phyloP scores from a whole-genome alignment of 257 asterid species.

The Solanum lycopersicoides region DNA sequence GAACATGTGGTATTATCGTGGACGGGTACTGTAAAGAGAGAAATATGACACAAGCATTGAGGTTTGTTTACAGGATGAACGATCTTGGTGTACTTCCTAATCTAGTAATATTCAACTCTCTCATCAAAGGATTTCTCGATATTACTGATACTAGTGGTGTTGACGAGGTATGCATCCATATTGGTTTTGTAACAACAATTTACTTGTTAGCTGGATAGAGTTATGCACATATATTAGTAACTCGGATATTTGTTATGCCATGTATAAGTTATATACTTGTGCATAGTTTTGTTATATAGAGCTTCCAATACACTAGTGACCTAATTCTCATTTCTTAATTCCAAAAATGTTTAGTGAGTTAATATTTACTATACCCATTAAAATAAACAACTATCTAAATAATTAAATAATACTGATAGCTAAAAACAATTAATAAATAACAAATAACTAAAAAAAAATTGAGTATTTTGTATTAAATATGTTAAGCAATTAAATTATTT shows the following conservation, averaged over 20 bases:
- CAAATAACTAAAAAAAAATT: not conserved
- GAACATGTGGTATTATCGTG: conserved; percentile 80
- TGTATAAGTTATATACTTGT: not conserved
- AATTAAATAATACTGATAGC: not conserved
- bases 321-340: not conserved
- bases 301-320: not conserved
- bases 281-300: not conserved
- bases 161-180: conserved; percentile 52
- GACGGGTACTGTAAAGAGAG: conserved; percentile 85
- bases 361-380: not conserved
- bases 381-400: not conserved
- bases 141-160: conserved; percentile 54
- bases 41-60: conserved; percentile 63
- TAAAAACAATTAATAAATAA: not conserved
- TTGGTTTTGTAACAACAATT: not conserved
- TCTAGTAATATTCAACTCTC: conserved; percentile 75
- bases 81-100: conserved; percentile 65
- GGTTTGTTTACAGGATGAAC: conserved; percentile 73
- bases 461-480: not conserved
- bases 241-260: not conserved
- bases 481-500: not conserved
- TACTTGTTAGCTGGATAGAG: not conserved
- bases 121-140: conserved; percentile 69
- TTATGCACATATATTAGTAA: too few species aligned
- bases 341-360: not conserved